Conservation (phyloP, 1,284 basidiomycete species). For the Omphalotus olearius region DNA sequence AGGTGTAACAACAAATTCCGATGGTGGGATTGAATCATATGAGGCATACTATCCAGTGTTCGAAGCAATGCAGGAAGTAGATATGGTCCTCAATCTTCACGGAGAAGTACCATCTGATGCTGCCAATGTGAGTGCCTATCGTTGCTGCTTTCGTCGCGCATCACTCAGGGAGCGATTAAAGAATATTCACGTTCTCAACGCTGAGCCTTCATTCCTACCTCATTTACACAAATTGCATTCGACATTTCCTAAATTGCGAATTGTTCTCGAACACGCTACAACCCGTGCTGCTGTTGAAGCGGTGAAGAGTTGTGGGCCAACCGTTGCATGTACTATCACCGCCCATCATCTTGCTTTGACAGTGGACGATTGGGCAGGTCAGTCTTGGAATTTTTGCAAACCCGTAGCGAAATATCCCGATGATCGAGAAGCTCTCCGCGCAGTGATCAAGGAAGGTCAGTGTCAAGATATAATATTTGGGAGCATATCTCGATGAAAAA, state of each 20-base stretch:
- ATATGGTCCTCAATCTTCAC: slow-evolving; percentile 95
- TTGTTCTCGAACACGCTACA: slow-evolving; percentile 99
- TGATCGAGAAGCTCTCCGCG: slow-evolving; percentile 82
- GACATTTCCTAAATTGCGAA: slow-evolving; percentile 89
- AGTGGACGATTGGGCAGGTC: slow-evolving; percentile 97
- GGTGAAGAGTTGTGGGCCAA: slow-evolving; percentile 80
- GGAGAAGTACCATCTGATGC: slow-evolving; percentile 96
- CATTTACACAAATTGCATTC: slow-evolving; percentile 84
- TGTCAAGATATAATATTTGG: not conserved
- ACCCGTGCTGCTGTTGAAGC: slow-evolving; percentile 93
- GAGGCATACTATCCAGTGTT: slow-evolving; percentile 94
- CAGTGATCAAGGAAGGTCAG: slow-evolving; percentile 77
- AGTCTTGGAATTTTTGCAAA: slow-evolving; percentile 97
- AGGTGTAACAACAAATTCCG: slow-evolving; percentile 97
- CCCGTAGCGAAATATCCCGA: slow-evolving; percentile 96
- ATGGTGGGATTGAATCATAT: slow-evolving; percentile 96
- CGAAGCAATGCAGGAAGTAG: slow-evolving; percentile 89
- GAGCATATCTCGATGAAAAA: not conserved
- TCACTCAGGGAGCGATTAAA: slow-evolving; percentile 26
- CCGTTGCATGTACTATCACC: slow-evolving; percentile 96
- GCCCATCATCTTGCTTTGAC: slow-evolving; percentile 94
- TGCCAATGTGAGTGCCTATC: slow-evolving; percentile 49
- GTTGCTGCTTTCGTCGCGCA: slow-evolving; percentile 3
- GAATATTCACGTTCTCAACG: slow-evolving; percentile 94
- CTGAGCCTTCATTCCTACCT: slow-evolving; percentile 87